These are phyloP conservation scores for Xylaria sp. DNA, from an alignment of 2,329 filamentous ascomycete genomes.

Conservation along the genomic window DNA sequence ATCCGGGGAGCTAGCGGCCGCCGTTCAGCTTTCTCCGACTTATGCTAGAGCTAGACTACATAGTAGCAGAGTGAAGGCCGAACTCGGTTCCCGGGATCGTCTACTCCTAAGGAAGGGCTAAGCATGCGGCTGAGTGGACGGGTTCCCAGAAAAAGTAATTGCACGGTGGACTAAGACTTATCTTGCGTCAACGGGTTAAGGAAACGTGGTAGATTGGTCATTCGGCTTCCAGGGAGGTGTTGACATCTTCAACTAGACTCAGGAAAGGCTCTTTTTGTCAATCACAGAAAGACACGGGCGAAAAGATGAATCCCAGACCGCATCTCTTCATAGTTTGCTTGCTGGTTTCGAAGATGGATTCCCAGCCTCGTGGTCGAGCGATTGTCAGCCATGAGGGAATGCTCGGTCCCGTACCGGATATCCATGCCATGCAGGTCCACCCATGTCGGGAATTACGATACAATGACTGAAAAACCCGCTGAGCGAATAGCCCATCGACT, in stretches of 20 bases:
- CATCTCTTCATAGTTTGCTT: neutral
- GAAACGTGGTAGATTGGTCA: slow-evolving; percentile 3
- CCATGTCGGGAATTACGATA: slow-evolving; percentile 16
- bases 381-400: slow-evolving; percentile 12
- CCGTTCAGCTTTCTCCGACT: neutral
- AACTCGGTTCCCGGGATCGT: slow-evolving; percentile 7
- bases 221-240: slow-evolving; percentile 1
- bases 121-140: slow-evolving; percentile 25
- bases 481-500: slow-evolving; percentile 6
- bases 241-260: slow-evolving; percentile 8
- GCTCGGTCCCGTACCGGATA: slow-evolving; percentile 8
- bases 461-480: neutral
- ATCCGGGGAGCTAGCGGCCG: neutral
- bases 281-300: neutral
- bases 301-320: neutral
- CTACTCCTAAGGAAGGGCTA: neutral
- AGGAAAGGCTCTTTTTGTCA: neutral
- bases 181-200: slow-evolving; percentile 7
- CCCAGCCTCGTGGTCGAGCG: neutral
- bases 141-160: slow-evolving; percentile 23
- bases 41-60: neutral
- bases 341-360: slow-evolving; percentile 6
- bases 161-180: slow-evolving; percentile 5
- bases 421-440: neutral
- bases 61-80: too few species aligned